Conservation (phyloP, 306 rosid genomes). For the Datisca glomerata region DNA sequence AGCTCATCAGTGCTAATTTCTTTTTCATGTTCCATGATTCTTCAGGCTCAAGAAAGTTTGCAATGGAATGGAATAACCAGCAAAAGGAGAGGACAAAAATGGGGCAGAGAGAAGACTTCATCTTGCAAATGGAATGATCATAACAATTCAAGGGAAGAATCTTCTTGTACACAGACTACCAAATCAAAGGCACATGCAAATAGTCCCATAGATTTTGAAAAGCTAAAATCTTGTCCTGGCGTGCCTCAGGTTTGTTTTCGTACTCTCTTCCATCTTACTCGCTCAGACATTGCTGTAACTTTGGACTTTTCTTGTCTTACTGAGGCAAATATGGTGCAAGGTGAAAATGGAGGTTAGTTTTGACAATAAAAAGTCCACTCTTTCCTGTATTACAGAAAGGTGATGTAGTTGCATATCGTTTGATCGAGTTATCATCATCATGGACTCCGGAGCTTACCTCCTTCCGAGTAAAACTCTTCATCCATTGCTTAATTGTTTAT, state of each 20-base stretch:
- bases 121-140: slow-evolving; percentile 28
- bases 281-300: too few relatives aligned
- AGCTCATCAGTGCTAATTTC: slow-evolving; percentile 5
- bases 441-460: slow-evolving; percentile 89
- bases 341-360: neutral
- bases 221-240: slow-evolving; percentile 43
- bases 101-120: slow-evolving; percentile 68
- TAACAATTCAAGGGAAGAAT: slow-evolving; percentile 23
- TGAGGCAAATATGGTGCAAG: slow-evolving; percentile 1
- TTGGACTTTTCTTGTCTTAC: too few relatives aligned
- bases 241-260: slow-evolving; percentile 55
- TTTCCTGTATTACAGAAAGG: slow-evolving; percentile 47
- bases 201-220: slow-evolving; percentile 40
- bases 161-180: slow-evolving; percentile 15
- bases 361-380: slow-evolving; percentile 1
- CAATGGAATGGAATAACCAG: slow-evolving; percentile 87
- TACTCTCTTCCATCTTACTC: slow-evolving; percentile 3
- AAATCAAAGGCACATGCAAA: slow-evolving; percentile 23
- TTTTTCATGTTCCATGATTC: slow-evolving; percentile 17
- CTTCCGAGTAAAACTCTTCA: slow-evolving; percentile 51
- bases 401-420: slow-evolving; percentile 67
- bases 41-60: slow-evolving; percentile 62
- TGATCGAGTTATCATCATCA: slow-evolving; percentile 72
- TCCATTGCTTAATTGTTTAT: slow-evolving; percentile 6
- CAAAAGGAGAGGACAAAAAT: slow-evolving; percentile 89